Conservation (phyloP, 305 asterid species). For the Striga hermonthica region DNA sequence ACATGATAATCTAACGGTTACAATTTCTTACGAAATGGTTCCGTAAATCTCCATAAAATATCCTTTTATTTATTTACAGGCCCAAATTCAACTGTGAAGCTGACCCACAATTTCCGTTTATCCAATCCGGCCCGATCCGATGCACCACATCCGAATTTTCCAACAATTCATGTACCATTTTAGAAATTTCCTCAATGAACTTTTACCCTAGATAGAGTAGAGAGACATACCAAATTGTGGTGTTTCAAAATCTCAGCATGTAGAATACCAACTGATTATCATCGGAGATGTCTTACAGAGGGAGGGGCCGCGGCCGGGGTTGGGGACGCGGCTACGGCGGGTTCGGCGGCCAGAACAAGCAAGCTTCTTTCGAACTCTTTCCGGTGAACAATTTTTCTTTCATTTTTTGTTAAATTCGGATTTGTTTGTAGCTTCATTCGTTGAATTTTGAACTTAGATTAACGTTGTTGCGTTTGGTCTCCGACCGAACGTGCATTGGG, state of each 20-base stretch:
- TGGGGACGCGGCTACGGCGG: slow-evolving; percentile 50
- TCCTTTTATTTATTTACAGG: too few species aligned
- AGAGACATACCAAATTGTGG: neutral
- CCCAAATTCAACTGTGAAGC: too few species aligned
- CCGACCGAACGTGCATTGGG: too few species aligned
- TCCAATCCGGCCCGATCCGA: too few species aligned
- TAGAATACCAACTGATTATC: neutral
- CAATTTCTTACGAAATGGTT: too few species aligned
- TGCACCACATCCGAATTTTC: neutral
- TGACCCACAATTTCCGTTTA: too few species aligned
- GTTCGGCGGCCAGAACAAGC: slow-evolving; percentile 35
- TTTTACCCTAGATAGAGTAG: neutral
- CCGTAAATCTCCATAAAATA: too few species aligned
- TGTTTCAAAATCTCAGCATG: neutral
- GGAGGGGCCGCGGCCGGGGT: slow-evolving; percentile 56
- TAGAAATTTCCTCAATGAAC: neutral
- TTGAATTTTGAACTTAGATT: too few species aligned
- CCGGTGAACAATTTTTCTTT: slow-evolving; percentile 36
- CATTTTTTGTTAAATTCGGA: neutral
- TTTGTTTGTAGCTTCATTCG: neutral
- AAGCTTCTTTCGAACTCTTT: slow-evolving; percentile 42
- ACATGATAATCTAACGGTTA: too few species aligned
- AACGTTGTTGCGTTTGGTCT: too few species aligned
- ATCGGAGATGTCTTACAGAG: slow-evolving; percentile 46
- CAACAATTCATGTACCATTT: neutral